Conservation (phyloP, 129 eudicot species). For the Flaveria bidentis region DNA sequence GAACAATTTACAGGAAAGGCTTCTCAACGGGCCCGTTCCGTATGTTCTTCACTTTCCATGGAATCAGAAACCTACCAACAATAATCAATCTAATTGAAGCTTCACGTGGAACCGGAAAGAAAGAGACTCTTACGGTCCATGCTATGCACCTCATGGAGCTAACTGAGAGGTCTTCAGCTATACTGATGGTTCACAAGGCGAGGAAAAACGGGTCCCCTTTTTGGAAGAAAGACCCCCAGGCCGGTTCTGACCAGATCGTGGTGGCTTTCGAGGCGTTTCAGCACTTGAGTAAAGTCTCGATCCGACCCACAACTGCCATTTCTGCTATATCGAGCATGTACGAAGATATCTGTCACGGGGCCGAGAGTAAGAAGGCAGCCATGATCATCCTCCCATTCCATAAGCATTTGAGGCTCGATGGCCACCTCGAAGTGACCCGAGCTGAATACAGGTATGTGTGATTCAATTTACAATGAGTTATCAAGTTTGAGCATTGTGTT, state of each 20-base stretch:
- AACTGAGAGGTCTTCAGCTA: constrained; percentile 86
- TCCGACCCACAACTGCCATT: constrained; percentile 79
- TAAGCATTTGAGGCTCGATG: constrained; percentile 75
- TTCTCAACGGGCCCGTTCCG: constrained; percentile 46
- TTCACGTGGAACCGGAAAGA: constrained; percentile 67
- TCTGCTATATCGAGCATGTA: constrained; percentile 74
- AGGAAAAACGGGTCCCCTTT: constrained; percentile 78
- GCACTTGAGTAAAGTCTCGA: constrained; percentile 68
- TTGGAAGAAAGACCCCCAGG: constrained; percentile 54
- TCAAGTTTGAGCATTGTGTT: neutral
- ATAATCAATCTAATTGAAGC: constrained; percentile 67
- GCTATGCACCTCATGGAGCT: constrained; percentile 98
- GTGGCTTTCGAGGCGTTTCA: constrained; percentile 82
- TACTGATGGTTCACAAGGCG: constrained; percentile 89
- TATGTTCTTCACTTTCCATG: constrained; percentile 66
- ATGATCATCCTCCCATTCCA: constrained; percentile 79
- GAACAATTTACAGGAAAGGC: constrained; percentile 54
- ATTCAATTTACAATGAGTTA: neutral
- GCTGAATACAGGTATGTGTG: constrained; percentile 45
- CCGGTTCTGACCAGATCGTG: constrained; percentile 54
- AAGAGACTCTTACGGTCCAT: constrained; percentile 65
- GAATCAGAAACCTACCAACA: constrained; percentile 61
- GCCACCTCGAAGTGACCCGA: constrained; percentile 76
- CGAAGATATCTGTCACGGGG: constrained; percentile 74
- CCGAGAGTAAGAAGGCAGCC: constrained; percentile 59